Conservation (phyloP, 176 grass and related monocot genomes). For the Oryza punctata region DNA sequence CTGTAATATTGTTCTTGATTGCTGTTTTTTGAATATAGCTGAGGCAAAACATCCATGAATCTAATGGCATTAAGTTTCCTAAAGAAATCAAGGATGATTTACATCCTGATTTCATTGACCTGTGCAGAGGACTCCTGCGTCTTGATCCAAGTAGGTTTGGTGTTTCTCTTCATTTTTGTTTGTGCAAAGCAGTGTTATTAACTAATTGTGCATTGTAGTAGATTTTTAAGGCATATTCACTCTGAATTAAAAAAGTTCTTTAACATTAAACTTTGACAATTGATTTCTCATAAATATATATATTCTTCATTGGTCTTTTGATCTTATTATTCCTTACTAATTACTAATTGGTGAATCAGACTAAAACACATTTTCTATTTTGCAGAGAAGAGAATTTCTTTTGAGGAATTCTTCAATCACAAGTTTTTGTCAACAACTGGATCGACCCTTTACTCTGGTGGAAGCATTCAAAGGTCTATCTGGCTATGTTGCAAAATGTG, state of each 20-base stretch:
- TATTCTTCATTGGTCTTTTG: background rate
- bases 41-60: slow-evolving; percentile 56
- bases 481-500: slow-evolving; percentile 16
- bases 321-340: background rate
- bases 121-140: slow-evolving; percentile 62
- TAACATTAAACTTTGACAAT: background rate
- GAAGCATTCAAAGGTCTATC: slow-evolving; percentile 35
- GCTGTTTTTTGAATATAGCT: slow-evolving; percentile 50
- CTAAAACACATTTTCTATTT: slow-evolving; percentile 39
- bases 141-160: slow-evolving; percentile 53
- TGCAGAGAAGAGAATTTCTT: slow-evolving; percentile 70
- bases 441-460: slow-evolving; percentile 33
- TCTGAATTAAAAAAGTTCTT: background rate
- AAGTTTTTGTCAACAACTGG: slow-evolving; percentile 55
- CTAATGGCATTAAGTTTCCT: slow-evolving; percentile 63
- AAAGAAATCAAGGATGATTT: slow-evolving; percentile 52
- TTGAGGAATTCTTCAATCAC: slow-evolving; percentile 80
- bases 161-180: slow-evolving; percentile 22
- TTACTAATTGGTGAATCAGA: background rate
- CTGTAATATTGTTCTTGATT: slow-evolving; percentile 14
- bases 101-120: slow-evolving; percentile 58
- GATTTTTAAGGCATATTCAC: background rate
- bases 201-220: slow-evolving; percentile 6
- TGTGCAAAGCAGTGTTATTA: slow-evolving; percentile 16
- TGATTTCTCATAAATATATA: background rate